Base-by-base conservation (phyloP, 1,284 basidiomycete genomes). In the Cryptococcus floricola region DNA sequence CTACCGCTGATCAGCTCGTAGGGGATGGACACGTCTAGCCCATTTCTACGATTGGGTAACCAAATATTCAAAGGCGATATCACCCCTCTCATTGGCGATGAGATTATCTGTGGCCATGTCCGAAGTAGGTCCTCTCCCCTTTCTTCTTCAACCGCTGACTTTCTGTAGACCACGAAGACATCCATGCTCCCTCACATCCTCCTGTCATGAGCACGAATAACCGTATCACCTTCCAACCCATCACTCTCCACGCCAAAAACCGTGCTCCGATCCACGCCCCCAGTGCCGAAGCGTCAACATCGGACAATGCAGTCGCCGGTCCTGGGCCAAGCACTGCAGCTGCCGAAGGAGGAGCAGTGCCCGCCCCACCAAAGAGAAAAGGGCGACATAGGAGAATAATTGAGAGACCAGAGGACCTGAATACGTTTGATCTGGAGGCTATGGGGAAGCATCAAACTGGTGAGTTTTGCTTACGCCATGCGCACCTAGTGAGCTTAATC, bases 1-100 rank as follows among this genome's bases (percentile, higher is more conserved):
- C 48, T 16, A 19, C 8, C 25, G 9, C 48, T 34, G 14, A 42
- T 19, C 41, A 34, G 34, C 41, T 42, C 2, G 0, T 48, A 77
- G 75, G 75, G 74, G 5, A 59, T 77, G 52, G 74, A 77, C 52
- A 74, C 73, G 13, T 65, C 75, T 14, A 55, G 69, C 42, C 74
- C 75, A 7, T 76, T 74, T 49, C 59, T 77, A 44, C 74, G 74
- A 54, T 52, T 77, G 23, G 73, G 72, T 13, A 71, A 75, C 55
- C 69, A 72, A 48, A 55, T 75, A 39, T 75, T 71, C 54, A 67
- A 73, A 48, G 75, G 75, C 9, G 56, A 68, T 19, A 49, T 66
- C 8, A 60, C 69, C 5, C 65, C 69, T 12, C 43, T 75, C n/a
- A 73, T 76, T 49, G 75, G 74, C 2, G 66, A 67, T 50, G 75